A percentile compares a stretch with the other conserved stretches of the same genome.
Conservation (phyloP, 2,329 filamentous ascomycete species). For the Allantophomopsis lycopodina region DNA sequence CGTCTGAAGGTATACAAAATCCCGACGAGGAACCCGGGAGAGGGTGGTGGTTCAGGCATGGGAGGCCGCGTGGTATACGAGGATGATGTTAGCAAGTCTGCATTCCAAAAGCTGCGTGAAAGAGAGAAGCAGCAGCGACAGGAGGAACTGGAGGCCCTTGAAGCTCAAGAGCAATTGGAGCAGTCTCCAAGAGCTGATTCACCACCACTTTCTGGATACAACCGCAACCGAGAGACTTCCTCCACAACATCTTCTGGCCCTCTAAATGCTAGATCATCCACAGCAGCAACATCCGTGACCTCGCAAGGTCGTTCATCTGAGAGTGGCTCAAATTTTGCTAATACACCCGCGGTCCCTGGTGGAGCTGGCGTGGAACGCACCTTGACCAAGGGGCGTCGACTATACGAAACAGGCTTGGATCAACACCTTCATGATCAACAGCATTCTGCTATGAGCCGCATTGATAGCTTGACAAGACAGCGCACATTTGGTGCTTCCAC, state of each 20-base stretch:
- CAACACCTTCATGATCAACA: conserved; percentile 75
- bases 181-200: conserved; percentile 34
- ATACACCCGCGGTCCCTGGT: conserved; percentile 21
- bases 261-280: conserved; percentile 61
- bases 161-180: conserved; percentile 21
- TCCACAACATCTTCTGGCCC: conserved; percentile 67
- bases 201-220: conserved; percentile 47
- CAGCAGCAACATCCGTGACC: conserved; percentile 77
- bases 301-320: conserved; percentile 48
- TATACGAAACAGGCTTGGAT: conserved; percentile 74
- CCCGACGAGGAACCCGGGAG: conserved; percentile 30
- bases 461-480: conserved; percentile 65
- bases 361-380: conserved; percentile 42
- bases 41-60: conserved; percentile 31
- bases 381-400: conserved; percentile 54
- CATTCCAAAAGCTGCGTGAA: conserved; percentile 64
- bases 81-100: conserved; percentile 69
- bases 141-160: conserved; percentile 29
- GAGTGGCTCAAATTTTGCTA: conserved; percentile 32
- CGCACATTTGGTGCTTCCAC: conserved; percentile 20
- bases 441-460: conserved; percentile 57
- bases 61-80: conserved; percentile 65
- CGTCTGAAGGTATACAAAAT: conserved; percentile 94
- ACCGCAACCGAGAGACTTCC: conserved; percentile 69
- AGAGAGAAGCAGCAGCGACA: conserved; percentile 31